These are phyloP conservation scores for Plasmodium gaboni DNA, from an alignment of 169 alveolate species.

Conservation along the genomic window DNA sequence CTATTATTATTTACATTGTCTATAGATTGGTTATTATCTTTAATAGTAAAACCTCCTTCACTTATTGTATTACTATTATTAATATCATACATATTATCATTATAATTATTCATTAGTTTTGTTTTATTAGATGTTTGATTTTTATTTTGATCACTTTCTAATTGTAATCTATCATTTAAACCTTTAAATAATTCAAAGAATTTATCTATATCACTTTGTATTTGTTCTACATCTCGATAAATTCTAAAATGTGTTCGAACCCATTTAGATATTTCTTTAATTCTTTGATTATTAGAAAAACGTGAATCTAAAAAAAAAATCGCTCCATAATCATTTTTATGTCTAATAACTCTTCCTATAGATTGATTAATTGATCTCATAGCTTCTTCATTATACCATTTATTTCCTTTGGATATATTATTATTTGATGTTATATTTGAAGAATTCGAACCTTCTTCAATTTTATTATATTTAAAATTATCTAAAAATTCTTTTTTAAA, in stretches of 20 bases:
- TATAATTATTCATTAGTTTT: not conserved
- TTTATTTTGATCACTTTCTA: not conserved
- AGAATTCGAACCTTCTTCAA: not conserved
- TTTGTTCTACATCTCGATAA: conserved; percentile 66
- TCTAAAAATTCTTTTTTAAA: conserved; percentile 91
- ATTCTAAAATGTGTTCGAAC: conserved; percentile 78
- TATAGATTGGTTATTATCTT: too few relatives aligned
- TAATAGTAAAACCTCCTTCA: not conserved
- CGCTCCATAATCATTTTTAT: conserved; percentile 94
- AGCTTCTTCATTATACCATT: conserved; percentile 95
- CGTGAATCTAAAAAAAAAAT: conserved; percentile 92
- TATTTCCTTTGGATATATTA: conserved; percentile 79
- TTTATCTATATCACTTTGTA: conserved; percentile 74
- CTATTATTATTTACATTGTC: not conserved
- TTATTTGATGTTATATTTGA: not conserved
- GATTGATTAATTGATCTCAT: conserved; percentile 97
- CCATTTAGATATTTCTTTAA: conserved; percentile 91
- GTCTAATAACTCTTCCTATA: conserved; percentile 97
- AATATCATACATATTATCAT: not conserved
- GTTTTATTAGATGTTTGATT: not conserved
- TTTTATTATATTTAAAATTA: conserved; percentile 57
- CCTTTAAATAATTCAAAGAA: conserved; percentile 74
- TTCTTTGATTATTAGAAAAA: conserved; percentile 83
- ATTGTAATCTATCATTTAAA: conserved; percentile 1
- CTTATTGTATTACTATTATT: not conserved